phyloP scores from a whole-genome alignment of 352 stramenopile genomes.

The Pythium folliculosum region DNA sequence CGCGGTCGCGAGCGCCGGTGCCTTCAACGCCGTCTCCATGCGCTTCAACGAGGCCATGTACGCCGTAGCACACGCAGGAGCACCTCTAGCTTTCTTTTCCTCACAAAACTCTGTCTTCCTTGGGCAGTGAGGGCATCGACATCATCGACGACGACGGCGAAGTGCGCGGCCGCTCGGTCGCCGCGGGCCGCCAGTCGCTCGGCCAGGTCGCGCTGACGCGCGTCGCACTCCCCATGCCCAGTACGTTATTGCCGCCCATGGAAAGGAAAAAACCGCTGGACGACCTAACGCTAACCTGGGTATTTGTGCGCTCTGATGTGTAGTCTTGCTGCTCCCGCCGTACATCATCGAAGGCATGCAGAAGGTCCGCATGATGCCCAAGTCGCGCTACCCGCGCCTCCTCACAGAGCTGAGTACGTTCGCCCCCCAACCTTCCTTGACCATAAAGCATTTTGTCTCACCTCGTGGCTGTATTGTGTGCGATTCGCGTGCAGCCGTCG shows the following conservation, averaged over 20 bases:
- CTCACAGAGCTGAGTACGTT: constrained; percentile 71
- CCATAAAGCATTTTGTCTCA: no score
- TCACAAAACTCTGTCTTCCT: neutral
- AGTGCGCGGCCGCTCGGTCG: constrained; percentile 75
- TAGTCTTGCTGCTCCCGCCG: constrained; percentile 78
- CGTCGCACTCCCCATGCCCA: constrained; percentile 77
- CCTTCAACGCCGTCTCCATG: constrained; percentile 88
- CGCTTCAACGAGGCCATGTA: constrained; percentile 87
- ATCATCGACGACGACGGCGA: constrained; percentile 81
- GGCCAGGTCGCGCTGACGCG: constrained; percentile 79
- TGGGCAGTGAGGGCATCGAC: constrained; percentile 73
- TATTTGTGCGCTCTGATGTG: neutral
- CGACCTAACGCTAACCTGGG: neutral
- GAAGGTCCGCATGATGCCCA: constrained; percentile 73
- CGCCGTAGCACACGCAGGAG: constrained; percentile 12
- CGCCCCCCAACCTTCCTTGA: no score
- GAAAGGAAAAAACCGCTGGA: no score
- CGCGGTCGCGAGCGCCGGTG: constrained; percentile 77
- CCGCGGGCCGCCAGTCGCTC: constrained; percentile 78
- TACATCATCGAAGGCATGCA: constrained; percentile 83
- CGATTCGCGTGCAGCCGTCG: constrained; percentile 29
- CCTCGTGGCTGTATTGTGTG: neutral
- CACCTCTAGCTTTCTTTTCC: neutral
- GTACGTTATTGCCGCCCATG: constrained; percentile 35
- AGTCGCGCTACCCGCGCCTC: constrained; percentile 67